Base-by-base conservation (phyloP, 2,329 filamentous ascomycete genomes). In the Aspergillus pseudotamarii region DNA sequence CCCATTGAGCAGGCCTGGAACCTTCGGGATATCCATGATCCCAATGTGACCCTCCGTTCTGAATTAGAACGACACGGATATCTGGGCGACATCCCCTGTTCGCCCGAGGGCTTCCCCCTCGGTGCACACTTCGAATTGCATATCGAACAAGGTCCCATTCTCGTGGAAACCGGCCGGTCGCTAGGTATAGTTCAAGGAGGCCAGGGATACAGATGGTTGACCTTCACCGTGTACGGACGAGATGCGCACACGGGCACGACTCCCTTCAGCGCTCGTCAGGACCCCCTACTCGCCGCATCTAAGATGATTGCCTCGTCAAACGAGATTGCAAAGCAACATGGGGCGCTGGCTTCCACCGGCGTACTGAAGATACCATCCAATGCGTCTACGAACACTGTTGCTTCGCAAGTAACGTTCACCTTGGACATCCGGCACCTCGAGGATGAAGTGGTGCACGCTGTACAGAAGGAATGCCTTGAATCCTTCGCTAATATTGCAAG, bases 61-160 rank as follows among this genome's bases (percentile, higher is more conserved):
- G 89, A 92, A 69, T 82, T 93, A 0, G 79, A 88, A 68, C 80
- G 88, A 2, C 91, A 91, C 53, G 88, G 88, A 0, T 92, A 90
- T 65, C 76, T 91, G 0, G 91, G 91, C 4, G 68, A 76, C 0
- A 77, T 82, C 0, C 80, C 84, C 14, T 84, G 85, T 23, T 86
- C 82, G 60, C 78, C 86, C 69, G 75, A 82, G 60, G 81, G 80
- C 23, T 84, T 83, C 46, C 89, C 89, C 0, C 86, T 93, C 72
- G 89, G 85, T 0, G 91, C 90, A 0, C 91, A 93, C 72, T 93
- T 94, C 70, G 91, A 94, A 74, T 81, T 94, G 4, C 91, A 94
- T 71, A 94, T 94, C 54, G 91, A 94, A 73, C 91, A 94, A 73
- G 90, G 90, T 0, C 89, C 90, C 0, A 85, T 91, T 16, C 82